These are phyloP conservation scores for Cyberlindnera mycetangii DNA, from an alignment of 805 yeast genomes.

Conservation along the genomic window DNA sequence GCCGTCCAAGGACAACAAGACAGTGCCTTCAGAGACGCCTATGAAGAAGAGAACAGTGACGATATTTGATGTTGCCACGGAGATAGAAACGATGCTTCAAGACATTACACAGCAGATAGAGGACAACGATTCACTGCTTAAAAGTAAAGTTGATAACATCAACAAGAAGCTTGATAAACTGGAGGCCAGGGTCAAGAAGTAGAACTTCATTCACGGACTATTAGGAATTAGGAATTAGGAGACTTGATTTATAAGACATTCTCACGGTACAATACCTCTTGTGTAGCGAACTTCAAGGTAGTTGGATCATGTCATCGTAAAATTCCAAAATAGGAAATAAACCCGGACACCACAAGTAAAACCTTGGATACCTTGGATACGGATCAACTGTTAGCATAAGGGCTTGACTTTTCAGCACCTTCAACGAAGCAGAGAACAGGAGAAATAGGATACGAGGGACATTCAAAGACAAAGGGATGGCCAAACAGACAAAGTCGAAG, in stretches of 20 bases:
- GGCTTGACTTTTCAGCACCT: background rate
- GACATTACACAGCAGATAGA: conserved; percentile 25
- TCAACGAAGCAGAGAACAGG: background rate
- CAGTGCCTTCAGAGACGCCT: background rate
- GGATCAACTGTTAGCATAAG: no score
- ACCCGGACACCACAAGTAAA: background rate
- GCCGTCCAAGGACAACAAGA: conserved; percentile 10
- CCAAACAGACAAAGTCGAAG: conserved; percentile 31
- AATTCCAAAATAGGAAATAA: background rate
- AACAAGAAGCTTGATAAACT: conserved; percentile 24
- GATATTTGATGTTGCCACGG: conserved; percentile 33
- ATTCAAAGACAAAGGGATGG: conserved; percentile 4
- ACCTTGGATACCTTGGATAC: no score
- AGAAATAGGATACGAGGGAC: background rate
- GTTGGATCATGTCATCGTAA: no score
- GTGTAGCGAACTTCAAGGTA: no score
- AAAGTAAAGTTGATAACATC: conserved; percentile 23
- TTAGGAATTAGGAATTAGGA: no score
- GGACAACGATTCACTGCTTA: conserved; percentile 23
- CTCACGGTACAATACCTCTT: no score
- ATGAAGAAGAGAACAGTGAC: conserved; percentile 18
- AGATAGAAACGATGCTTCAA: conserved; percentile 27
- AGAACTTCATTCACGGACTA: background rate
- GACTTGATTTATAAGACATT: background rate
- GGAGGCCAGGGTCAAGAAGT: conserved; percentile 18